Evolutionary conservation across 148 eudicot species (phyloP).

Genomic region (Suaeda aralocaspica): DNA sequence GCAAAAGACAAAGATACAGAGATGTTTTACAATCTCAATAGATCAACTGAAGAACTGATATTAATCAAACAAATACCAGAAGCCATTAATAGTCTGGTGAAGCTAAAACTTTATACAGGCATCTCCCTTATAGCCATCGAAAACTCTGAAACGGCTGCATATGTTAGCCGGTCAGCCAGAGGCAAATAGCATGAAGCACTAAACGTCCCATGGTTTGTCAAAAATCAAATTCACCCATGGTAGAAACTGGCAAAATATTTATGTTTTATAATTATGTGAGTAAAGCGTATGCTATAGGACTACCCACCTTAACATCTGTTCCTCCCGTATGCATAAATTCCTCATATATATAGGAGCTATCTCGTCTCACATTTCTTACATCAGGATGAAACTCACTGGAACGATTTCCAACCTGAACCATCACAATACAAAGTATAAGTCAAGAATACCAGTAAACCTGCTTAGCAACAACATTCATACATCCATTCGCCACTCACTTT

Average conservation of each 20-base stretch:
- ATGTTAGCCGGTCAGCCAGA: too few relatives aligned
- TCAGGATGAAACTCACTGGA: conserved; percentile 99
- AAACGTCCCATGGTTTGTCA: neutral
- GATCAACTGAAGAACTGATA: neutral
- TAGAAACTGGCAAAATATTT: too few relatives aligned
- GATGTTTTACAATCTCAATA: neutral
- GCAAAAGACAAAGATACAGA: neutral
- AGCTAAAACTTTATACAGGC: too few relatives aligned
- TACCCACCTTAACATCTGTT: conserved; percentile 90
- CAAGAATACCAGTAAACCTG: too few relatives aligned
- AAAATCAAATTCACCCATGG: too few relatives aligned
- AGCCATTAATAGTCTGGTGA: too few relatives aligned
- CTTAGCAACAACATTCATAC: too few relatives aligned
- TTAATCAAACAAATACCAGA: neutral
- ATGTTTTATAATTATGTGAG: neutral
- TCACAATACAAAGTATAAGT: neutral
- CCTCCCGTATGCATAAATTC: conserved; percentile 99
- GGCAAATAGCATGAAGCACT: neutral
- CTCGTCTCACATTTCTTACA: conserved; percentile 98
- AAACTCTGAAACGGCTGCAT: too few relatives aligned
- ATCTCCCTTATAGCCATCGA: too few relatives aligned
- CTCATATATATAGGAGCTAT: conserved; percentile 95
- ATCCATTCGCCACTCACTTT: too few relatives aligned
- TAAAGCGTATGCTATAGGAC: conserved; percentile 3
- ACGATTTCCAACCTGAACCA: conserved; percentile 84